Evolutionary conservation across 805 yeast species (phyloP).

Genomic region (Candida pini): DNA sequence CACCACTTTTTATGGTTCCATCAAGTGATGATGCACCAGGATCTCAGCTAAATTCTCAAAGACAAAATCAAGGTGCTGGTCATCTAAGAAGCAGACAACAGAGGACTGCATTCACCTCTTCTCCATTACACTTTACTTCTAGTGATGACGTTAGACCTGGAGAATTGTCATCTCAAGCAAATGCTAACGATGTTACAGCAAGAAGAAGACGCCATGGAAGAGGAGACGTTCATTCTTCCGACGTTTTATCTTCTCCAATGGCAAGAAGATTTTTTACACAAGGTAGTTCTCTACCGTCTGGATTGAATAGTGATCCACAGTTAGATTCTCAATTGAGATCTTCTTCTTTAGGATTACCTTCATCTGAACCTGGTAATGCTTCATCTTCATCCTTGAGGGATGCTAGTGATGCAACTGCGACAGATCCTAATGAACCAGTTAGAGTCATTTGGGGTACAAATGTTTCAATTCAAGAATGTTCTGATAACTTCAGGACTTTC

Average conservation of each 20-base stretch:
- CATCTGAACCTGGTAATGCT: conserved; percentile 14
- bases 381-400: conserved; percentile 14
- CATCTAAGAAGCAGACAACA: conserved; percentile 4
- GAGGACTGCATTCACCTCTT: conserved; percentile 28
- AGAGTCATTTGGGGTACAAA: conserved; percentile 98
- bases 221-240: conserved; percentile 74
- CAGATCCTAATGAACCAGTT: conserved; percentile 59
- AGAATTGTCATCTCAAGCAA: conserved; percentile 19
- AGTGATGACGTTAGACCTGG: conserved; percentile 37
- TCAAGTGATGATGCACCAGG: conserved; percentile 30
- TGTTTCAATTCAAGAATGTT: conserved; percentile 85
- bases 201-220: conserved; percentile 50
- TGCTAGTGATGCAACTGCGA: conserved; percentile 24
- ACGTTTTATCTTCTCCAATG: conserved; percentile 61
- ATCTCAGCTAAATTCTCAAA: conserved; percentile 10
- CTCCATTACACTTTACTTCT: conserved; percentile 47
- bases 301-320: conserved; percentile 11
- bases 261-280: conserved; percentile 57
- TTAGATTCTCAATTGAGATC: conserved; percentile 11
- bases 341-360: conserved; percentile 16
- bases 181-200: conserved; percentile 38
- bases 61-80: conserved; percentile 2
- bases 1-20: conserved; percentile 50
- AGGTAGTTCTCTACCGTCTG: conserved; percentile 21
- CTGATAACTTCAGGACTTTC: conserved; percentile 74